Conservation (phyloP, 768 basidiomycete species). For the Rhizopogon sp. region DNA sequence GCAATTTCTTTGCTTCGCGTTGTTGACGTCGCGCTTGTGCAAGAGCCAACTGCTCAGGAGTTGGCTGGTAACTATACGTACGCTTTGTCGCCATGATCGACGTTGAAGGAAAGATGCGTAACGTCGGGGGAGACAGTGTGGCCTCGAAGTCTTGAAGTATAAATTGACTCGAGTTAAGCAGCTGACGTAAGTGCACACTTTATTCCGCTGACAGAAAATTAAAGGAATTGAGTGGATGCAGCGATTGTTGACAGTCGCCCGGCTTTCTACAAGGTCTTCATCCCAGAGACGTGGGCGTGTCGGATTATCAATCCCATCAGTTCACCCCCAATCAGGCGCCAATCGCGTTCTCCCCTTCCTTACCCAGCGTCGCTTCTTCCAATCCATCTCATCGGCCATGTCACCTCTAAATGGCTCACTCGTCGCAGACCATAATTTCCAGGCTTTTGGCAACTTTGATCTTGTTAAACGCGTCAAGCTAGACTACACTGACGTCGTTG, state of each 20-base stretch:
- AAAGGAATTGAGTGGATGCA: constrained; percentile 27
- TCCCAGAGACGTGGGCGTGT: constrained; percentile 8
- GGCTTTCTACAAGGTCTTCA: constrained; percentile 9
- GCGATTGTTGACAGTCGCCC: constrained; percentile 23
- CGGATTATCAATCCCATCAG: background rate
- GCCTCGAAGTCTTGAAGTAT: background rate
- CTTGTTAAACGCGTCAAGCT: constrained; percentile 71
- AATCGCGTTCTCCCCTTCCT: constrained; percentile 2
- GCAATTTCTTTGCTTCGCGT: constrained; percentile 42
- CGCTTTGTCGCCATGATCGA: background rate
- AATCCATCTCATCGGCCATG: constrained; percentile 25
- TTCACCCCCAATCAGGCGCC: background rate
- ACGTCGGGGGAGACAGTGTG: background rate
- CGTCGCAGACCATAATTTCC: constrained; percentile 10
- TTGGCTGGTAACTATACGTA: constrained; percentile 23
- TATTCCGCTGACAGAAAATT: background rate
- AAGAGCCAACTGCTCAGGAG: constrained; percentile 53
- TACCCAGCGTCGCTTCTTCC: constrained; percentile 3
- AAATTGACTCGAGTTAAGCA: background rate
- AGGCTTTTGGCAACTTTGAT: constrained; percentile 76
- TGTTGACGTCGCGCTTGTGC: constrained; percentile 37
- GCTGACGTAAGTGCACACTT: constrained; percentile 1
- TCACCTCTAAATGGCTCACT: constrained; percentile 13
- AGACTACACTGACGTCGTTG: constrained; percentile 69
- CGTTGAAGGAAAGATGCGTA: background rate